Base-by-base conservation (phyloP, 768 basidiomycete genomes). In the Mycena indigotica region DNA sequence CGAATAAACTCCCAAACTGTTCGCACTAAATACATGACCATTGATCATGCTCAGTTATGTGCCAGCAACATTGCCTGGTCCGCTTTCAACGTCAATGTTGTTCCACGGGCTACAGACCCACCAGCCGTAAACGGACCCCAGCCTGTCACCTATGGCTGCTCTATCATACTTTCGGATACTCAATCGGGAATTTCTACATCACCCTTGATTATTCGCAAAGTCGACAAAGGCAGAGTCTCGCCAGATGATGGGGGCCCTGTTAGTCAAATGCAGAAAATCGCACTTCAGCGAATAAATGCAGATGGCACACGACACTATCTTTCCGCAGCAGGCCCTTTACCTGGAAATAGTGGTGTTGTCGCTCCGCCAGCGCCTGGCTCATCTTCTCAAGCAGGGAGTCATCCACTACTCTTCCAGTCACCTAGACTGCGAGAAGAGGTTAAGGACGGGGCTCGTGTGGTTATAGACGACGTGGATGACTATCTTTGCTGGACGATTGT, bases 1-100 rank as follows among this genome's bases (percentile, higher is more conserved):
- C 89, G 95, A 67, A 93, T 98, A 81, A 95, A 96, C 74, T 92
- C 91, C 15, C 95, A 98, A 75, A 94, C 95, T 35, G 94, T 96
- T 58, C 88, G 95, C 69, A 97, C 95, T 56, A 96, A 96, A 78
- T 98, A 95, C 73, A 94, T 98, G 91, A 92, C 91, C 53, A 88
- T 95, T 70, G 93, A 95, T 65, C 84, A 86, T 65, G 85, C 83
- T 51, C 85, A 87, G 67, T 76, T 93, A 56, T 89, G 89, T 74
- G 91, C 93, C n/a, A 93, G 89, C 72, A 94, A 93, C 69, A 79
- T 91, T 62, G 82, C 89, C 45, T 96, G 94, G 95, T 93, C 93
- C 55, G 93, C 95, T 30, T 95, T 96, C 78, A 93, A 89, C 68
- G 91, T 96, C 67, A 93, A 93, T 70, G 89, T 96, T 55, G 83